Conservation (phyloP, 129 eudicot genomes). For the Saussurea involucrata region DNA sequence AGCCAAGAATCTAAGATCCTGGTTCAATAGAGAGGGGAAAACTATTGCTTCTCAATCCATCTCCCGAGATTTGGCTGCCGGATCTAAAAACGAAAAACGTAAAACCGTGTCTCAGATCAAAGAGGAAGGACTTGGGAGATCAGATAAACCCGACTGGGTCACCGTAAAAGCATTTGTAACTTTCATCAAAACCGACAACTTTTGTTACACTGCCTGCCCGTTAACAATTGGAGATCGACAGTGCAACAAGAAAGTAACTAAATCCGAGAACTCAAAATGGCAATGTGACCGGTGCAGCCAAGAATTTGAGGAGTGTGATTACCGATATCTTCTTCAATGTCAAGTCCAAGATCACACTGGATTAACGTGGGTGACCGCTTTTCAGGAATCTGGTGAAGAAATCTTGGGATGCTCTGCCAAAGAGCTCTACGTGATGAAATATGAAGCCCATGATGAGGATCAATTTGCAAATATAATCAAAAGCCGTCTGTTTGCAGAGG, state of each 20-base stretch:
- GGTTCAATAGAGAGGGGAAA: constrained; percentile 78
- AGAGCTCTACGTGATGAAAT: constrained; percentile 56
- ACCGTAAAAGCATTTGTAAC: constrained; percentile 68
- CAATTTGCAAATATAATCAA: constrained; percentile 45
- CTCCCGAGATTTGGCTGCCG: constrained; percentile 72
- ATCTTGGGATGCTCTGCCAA: constrained; percentile 79
- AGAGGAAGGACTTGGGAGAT: constrained; percentile 88
- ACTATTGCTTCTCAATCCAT: constrained; percentile 61
- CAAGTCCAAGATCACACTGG: constrained; percentile 93
- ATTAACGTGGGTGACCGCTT: constrained; percentile 86
- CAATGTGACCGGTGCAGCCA: constrained; percentile 84
- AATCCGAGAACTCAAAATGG: constrained; percentile 72
- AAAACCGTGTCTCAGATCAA: constrained; percentile 79
- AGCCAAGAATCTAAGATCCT: constrained; percentile 46
- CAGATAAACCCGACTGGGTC: constrained; percentile 91
- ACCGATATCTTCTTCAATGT: constrained; percentile 80
- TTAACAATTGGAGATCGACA: constrained; percentile 70
- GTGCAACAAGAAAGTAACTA: constrained; percentile 79
- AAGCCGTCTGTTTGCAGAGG: constrained; percentile 52
- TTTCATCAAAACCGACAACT: constrained; percentile 67
- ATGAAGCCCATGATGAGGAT: constrained; percentile 48
- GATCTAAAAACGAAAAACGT: constrained; percentile 57
- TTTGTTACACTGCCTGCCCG: constrained; percentile 95
- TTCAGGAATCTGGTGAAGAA: constrained; percentile 88
- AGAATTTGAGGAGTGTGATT: constrained; percentile 93